Base-by-base conservation (phyloP, 306 rosid genomes). In the Corylus americana region DNA sequence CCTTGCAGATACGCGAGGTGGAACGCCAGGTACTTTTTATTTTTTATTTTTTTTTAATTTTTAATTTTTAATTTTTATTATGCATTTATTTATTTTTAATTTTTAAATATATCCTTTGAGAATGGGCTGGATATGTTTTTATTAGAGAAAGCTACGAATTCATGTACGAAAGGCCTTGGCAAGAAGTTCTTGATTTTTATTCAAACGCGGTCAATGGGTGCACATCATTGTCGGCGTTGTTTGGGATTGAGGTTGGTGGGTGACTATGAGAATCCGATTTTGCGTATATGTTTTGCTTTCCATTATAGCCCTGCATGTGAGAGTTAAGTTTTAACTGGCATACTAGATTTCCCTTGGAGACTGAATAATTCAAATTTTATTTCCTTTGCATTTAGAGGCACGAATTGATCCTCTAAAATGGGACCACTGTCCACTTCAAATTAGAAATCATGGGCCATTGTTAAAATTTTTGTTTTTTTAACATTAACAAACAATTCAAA, bases 101-200 rank as follows among this genome's bases (percentile, higher is more conserved):
- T 42, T 7, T 42, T 4, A 42, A 42, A 42, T 42, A 42, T 42
- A 5, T 42, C 45, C 3, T 49, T 1, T 3, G 62, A 75, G 54
- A 39, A 78, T 71, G 10, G 37, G 14, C 2, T 78, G 14, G 22
- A 49, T 69, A 51, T 80, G 58, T 55, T 55, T 55, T 55, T 58
- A 37, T 54, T 78, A 90, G 97, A 76, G 97, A 93, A 82, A 86
- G 96, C 88, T 90, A 81, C 84, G 72, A 86, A 63, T 89, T 89
- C 82, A 90, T 95, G 98, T 57, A 88, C 39, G 86, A 81, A 78
- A 86, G 93, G 58, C 97, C 94, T 42, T 92, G 98, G 98, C 81
- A 88, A 55, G 86, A 69, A 75, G 89, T 95, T 77, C 81, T 89
- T 70, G 87, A 89, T 72, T 91, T 92, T 79, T 95, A 91, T 70